phyloP scores from a whole-genome alignment of 225 moss, liverwort and hornwort species.

The Neckera pumila region DNA sequence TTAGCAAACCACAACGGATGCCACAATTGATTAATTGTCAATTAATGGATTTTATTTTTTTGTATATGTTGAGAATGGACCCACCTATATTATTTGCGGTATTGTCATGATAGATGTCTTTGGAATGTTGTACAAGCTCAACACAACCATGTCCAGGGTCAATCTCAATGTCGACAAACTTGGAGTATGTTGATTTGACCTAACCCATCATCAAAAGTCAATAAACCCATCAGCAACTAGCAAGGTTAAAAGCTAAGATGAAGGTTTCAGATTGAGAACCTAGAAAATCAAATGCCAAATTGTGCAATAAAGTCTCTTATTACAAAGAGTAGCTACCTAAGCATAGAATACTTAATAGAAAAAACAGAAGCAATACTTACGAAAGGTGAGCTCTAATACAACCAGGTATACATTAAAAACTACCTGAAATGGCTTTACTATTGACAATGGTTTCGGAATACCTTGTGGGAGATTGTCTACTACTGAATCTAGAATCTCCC shows the following conservation, averaged over 20 bases:
- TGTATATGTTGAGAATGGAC: neutral
- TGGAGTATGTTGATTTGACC: slow-evolving; percentile 22
- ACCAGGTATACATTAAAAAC: neutral
- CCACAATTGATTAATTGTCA: neutral
- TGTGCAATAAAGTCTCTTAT: neutral
- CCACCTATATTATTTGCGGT: neutral
- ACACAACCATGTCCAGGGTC: neutral
- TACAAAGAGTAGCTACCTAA: neutral
- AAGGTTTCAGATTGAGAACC: neutral
- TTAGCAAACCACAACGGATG: neutral
- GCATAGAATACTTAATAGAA: neutral
- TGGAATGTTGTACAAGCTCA: slow-evolving; percentile 4
- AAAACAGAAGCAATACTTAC: neutral
- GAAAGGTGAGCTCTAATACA: neutral
- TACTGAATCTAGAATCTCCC: no score
- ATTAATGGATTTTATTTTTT: neutral
- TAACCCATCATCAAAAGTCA: neutral
- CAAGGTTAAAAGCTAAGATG: neutral
- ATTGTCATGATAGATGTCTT: neutral
- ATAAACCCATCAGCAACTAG: neutral
- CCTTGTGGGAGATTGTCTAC: no score
- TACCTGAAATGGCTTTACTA: neutral
- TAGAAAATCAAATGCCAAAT: neutral
- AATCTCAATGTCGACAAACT: slow-evolving; percentile 18
- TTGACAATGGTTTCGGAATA: no score